Conservation (phyloP, 441 rosid species). For the Adansonia rubrostipa region DNA sequence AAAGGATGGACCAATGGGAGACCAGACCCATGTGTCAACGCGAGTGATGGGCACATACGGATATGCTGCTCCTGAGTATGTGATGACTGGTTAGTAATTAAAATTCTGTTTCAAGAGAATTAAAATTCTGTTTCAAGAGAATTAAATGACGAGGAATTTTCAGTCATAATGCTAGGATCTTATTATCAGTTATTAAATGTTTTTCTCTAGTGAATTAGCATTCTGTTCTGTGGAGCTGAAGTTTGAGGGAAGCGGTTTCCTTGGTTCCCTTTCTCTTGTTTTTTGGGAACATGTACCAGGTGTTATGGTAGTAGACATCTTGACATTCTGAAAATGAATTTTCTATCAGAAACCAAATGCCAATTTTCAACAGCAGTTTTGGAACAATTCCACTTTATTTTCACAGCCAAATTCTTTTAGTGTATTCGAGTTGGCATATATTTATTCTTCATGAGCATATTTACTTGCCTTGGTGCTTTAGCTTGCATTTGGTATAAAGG, state of each 20-base stretch:
- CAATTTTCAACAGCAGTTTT: neutral
- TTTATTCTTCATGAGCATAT: slow-evolving; percentile 17
- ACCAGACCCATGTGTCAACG: slow-evolving; percentile 97
- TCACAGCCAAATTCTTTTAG: neutral
- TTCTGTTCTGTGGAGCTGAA: neutral
- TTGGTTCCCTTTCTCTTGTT: neutral
- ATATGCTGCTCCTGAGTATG: slow-evolving; percentile 45
- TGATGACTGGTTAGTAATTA: slow-evolving; percentile 82
- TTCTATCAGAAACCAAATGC: neutral
- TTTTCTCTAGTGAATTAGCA: neutral
- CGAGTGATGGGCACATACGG: slow-evolving; percentile 94
- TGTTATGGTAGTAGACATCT: neutral
- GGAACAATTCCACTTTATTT: neutral
- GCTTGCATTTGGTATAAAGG: too few species aligned
- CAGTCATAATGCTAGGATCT: neutral
- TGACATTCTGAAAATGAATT: neutral
- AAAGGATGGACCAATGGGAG: slow-evolving; percentile 99
- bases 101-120: slow-evolving; percentile 7
- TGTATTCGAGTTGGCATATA: neutral
- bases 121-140: too few species aligned
- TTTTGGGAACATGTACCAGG: neutral
- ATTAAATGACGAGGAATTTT: neutral
- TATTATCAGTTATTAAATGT: neutral
- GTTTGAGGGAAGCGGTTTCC: neutral
- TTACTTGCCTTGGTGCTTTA: neutral